Evolutionary conservation across 352 stramenopile genomes (phyloP).

Genomic region (Phytophthora ramorum): DNA sequence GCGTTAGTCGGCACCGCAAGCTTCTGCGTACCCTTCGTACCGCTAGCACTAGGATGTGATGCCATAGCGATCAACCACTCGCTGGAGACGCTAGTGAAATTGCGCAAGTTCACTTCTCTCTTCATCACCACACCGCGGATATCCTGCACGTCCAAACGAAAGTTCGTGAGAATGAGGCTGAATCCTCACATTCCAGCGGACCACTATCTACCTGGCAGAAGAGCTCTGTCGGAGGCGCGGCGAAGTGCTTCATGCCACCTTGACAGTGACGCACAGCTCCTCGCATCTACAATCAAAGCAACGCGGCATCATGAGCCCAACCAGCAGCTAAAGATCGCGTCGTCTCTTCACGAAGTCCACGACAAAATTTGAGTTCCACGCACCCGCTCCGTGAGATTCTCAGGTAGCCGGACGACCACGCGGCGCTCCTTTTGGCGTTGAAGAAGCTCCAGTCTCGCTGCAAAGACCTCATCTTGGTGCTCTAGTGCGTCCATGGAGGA

Average conservation of each 20-base stretch:
- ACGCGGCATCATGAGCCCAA: background rate
- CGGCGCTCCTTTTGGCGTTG: constrained; percentile 16
- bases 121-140: constrained; percentile 27
- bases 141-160: constrained; percentile 25
- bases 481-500: constrained; percentile 20
- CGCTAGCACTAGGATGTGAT: constrained; percentile 13
- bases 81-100: constrained; percentile 34
- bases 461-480: constrained; percentile 17
- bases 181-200: background rate
- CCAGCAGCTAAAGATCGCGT: constrained; percentile 21
- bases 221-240: constrained; percentile 28
- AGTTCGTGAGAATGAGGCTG: background rate
- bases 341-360: background rate
- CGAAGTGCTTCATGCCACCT: constrained; percentile 29
- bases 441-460: constrained; percentile 19
- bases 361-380: constrained; percentile 1
- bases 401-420: constrained; percentile 8
- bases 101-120: constrained; percentile 34
- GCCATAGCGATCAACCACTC: constrained; percentile 43
- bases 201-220: constrained; percentile 44
- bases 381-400: constrained; percentile 38
- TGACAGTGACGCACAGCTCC: constrained; percentile 32
- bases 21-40: too few species aligned
- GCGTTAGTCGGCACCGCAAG: background rate
- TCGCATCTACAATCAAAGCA: constrained; percentile 28